Percentiles rank a stretch among this genome's conserved stretches.
Evolutionary conservation across 1,139 yeast genomes (phyloP).

Genomic region (Saccharomyces pastorianus): DNA sequence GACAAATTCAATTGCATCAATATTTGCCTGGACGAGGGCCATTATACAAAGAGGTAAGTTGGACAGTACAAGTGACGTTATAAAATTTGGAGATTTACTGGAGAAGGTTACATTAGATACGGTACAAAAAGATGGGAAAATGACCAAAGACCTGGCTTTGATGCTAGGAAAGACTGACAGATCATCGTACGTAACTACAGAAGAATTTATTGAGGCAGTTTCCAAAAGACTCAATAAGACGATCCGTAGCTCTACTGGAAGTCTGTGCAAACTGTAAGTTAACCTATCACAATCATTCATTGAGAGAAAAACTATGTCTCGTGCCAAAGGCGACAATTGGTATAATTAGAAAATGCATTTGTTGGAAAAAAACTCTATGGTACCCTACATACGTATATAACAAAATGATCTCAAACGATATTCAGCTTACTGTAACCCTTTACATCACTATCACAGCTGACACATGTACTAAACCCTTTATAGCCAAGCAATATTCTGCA

Average conservation of each 20-base stretch:
- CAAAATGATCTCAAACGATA: not conserved
- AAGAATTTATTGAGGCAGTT: constrained; percentile 82
- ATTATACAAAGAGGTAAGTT: constrained; percentile 79
- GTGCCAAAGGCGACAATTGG: too few species aligned
- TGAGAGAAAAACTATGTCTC: too few species aligned
- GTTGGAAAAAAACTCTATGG: not conserved
- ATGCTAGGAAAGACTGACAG: constrained; percentile 79
- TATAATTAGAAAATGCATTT: not conserved
- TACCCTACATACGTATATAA: not conserved
- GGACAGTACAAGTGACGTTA: constrained; percentile 75
- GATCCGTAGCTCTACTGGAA: not conserved
- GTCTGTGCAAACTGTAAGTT: not conserved
- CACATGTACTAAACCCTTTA: constrained; percentile 71
- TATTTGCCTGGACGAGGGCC: constrained; percentile 94
- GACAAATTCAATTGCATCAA: constrained; percentile 94
- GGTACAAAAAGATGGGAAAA: constrained; percentile 71
- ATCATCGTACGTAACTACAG: constrained; percentile 72
- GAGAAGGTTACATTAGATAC: constrained; percentile 82
- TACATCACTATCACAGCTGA: constrained; percentile 73
- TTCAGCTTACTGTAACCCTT: constrained; percentile 46
- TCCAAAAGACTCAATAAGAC: constrained; percentile 38
- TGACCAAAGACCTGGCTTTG: constrained; percentile 92
- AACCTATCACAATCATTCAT: not conserved
- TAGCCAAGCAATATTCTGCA: constrained; percentile 69
- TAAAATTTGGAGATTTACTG: constrained; percentile 62